These are phyloP conservation scores for Cutaneotrichosporon cyanovorans DNA, from an alignment of 1,284 basidiomycete genomes.

Conservation along the genomic window DNA sequence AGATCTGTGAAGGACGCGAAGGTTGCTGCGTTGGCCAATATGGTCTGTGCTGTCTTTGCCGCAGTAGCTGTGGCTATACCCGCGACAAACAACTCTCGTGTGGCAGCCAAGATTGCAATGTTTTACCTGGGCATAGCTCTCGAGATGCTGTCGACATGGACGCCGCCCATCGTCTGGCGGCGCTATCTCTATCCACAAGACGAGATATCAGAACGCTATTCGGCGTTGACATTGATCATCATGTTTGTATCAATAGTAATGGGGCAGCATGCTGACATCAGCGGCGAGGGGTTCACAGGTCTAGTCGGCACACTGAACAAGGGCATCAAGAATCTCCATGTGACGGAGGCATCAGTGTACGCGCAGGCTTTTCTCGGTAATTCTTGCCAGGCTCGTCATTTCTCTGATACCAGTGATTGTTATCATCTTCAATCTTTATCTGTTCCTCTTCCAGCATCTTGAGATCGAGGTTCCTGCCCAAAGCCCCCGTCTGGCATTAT, in stretches of 20 bases:
- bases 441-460: constrained; percentile 26
- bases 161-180: background rate
- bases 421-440: constrained; percentile 27
- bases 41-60: constrained; percentile 13
- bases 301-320: constrained; percentile 19
- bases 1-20: background rate
- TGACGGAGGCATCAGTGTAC: constrained; percentile 9
- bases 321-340: constrained; percentile 22
- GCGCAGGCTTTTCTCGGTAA: constrained; percentile 21
- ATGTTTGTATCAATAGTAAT: constrained; percentile 17
- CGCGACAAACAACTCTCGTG: constrained; percentile 1
- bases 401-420: constrained; percentile 13
- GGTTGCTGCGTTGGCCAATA: background rate
- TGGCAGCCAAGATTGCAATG: constrained; percentile 22
- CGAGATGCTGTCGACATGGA: constrained; percentile 10
- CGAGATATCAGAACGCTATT: constrained; percentile 17
- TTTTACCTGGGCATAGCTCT: constrained; percentile 23
- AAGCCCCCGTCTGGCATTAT: background rate
- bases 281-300: constrained; percentile 4
- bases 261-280: background rate
- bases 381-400: background rate
- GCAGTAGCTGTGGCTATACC: constrained; percentile 17
- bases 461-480: background rate
- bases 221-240: constrained; percentile 30
- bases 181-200: background rate